A percentile compares a stretch with the other conserved stretches of the same genome.
These are phyloP conservation scores for Umbelopsis isabellina DNA, from an alignment of 192 early-diverging fungal genomes.

Conservation along the genomic window DNA sequence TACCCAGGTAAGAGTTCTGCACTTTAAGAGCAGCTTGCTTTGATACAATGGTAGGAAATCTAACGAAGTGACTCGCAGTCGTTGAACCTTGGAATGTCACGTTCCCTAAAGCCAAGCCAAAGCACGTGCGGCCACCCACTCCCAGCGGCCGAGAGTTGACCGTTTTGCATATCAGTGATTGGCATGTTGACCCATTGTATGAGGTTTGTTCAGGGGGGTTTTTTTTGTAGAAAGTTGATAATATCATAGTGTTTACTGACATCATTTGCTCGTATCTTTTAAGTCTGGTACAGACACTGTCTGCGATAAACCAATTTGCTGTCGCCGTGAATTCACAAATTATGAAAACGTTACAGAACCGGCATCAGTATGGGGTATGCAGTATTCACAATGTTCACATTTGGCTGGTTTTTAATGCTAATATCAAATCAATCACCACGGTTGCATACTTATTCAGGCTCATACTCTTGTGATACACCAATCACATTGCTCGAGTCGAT, in stretches of 20 bases:
- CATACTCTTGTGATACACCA: slow-evolving; percentile 55
- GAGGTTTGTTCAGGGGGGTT: no score
- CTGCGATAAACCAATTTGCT: slow-evolving; percentile 57
- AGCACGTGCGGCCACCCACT: slow-evolving; percentile 25
- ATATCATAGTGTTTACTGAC: neutral
- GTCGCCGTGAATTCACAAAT: slow-evolving; percentile 46
- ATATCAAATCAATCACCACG: slow-evolving; percentile 15
- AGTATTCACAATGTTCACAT: neutral
- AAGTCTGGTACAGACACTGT: slow-evolving; percentile 47
- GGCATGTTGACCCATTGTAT: slow-evolving; percentile 57
- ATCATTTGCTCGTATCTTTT: slow-evolving; percentile 24
- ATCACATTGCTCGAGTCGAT: slow-evolving; percentile 49
- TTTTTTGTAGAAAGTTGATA: neutral
- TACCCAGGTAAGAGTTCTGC: slow-evolving; percentile 39
- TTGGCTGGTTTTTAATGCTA: neutral
- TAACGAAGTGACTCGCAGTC: neutral
- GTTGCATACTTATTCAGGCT: slow-evolving; percentile 44
- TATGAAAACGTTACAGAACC: slow-evolving; percentile 33
- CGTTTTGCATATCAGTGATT: slow-evolving; percentile 57
- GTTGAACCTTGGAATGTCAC: slow-evolving; percentile 36
- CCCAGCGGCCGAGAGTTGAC: slow-evolving; percentile 39
- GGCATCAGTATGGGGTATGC: slow-evolving; percentile 41
- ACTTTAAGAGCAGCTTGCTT: neutral
- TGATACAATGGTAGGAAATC: neutral
- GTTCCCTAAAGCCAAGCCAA: slow-evolving; percentile 53